These are phyloP conservation scores for Fistulifera pelliculosa DNA, from an alignment of 108 stramenopile species.

Conservation along the genomic window DNA sequence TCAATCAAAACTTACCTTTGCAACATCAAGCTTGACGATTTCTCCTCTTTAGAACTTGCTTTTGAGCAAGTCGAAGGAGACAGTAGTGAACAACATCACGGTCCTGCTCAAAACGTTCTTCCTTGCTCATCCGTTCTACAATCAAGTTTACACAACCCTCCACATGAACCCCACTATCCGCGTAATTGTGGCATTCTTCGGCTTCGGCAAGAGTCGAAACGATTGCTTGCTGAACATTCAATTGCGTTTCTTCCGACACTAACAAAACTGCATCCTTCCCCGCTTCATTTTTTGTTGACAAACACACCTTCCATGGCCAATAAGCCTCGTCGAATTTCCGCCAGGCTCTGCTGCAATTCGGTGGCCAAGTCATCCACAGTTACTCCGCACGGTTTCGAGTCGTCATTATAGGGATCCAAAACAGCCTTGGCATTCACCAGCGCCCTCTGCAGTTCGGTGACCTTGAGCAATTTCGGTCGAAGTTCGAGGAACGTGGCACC, in stretches of 20 bases:
- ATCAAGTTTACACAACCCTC: background rate
- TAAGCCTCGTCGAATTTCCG: slow-evolving; percentile 3
- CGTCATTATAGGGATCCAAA: no score
- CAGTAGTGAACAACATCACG: background rate
- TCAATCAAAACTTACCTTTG: slow-evolving; percentile 7
- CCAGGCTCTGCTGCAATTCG: slow-evolving; percentile 5
- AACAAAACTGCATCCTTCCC: background rate
- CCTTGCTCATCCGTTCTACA: background rate
- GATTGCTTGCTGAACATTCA: slow-evolving; percentile 8
- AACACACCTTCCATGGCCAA: slow-evolving; percentile 6
- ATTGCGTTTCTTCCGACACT: slow-evolving; percentile 14
- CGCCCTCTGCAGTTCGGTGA: background rate
- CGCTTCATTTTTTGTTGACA: background rate
- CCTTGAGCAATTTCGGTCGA: background rate
- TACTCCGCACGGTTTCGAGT: slow-evolving; percentile 1
- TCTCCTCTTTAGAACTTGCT: background rate
- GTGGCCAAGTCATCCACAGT: slow-evolving; percentile 6
- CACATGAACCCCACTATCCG: slow-evolving; percentile 1
- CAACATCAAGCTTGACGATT: slow-evolving; percentile 1
- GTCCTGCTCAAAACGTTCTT: background rate
- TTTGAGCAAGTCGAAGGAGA: background rate
- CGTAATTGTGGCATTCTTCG: slow-evolving; percentile 10
- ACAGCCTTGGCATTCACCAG: no score
- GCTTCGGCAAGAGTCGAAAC: slow-evolving; percentile 16
- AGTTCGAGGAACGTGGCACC: slow-evolving; percentile 22